These are phyloP conservation scores for Penicillium sp. DNA, from an alignment of 2,329 filamentous ascomycete species.

Conservation along the genomic window DNA sequence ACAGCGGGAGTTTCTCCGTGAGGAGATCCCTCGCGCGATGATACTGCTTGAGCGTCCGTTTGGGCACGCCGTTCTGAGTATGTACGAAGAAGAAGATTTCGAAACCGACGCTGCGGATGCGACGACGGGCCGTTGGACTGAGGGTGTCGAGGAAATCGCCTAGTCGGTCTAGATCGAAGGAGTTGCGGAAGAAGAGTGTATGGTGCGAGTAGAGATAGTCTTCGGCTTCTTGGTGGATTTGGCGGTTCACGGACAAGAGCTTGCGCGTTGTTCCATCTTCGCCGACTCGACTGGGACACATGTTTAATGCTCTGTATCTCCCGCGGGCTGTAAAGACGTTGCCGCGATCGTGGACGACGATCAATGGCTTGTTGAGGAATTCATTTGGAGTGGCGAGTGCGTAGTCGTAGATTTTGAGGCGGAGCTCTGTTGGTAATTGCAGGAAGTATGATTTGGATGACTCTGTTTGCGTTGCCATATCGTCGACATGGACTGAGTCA, in stretches of 20 bases:
- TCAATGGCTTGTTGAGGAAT: conserved; percentile 30
- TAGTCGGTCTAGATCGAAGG: conserved; percentile 29
- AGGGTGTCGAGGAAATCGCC: conserved; percentile 31
- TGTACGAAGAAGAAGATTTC: conserved; percentile 37
- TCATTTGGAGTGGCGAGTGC: conserved; percentile 28
- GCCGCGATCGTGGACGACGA: conserved; percentile 31
- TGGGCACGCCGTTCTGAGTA: conserved; percentile 30
- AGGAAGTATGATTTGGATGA: conserved; percentile 17
- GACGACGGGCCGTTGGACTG: conserved; percentile 26
- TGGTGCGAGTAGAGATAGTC: conserved; percentile 31
- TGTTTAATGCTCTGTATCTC: conserved; percentile 29
- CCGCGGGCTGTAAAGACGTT: conserved; percentile 29
- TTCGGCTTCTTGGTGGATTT: conserved; percentile 35
- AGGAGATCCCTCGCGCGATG: conserved; percentile 24
- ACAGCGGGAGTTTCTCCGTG: conserved; percentile 22
- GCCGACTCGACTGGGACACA: conserved; percentile 32
- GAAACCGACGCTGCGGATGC: conserved; percentile 34
- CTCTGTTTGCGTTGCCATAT: too few species aligned
- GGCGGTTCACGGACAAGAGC: conserved; percentile 30
- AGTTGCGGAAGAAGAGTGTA: conserved; percentile 35
- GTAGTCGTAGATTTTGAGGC: conserved; percentile 34
- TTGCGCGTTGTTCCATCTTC: conserved; percentile 29
- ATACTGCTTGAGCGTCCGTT: conserved; percentile 30
- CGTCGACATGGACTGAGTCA: too few species aligned
- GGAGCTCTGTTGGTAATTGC: conserved; percentile 28